phyloP scores from a whole-genome alignment of 208 protist genomes.

The Strigomonas culicis region DNA sequence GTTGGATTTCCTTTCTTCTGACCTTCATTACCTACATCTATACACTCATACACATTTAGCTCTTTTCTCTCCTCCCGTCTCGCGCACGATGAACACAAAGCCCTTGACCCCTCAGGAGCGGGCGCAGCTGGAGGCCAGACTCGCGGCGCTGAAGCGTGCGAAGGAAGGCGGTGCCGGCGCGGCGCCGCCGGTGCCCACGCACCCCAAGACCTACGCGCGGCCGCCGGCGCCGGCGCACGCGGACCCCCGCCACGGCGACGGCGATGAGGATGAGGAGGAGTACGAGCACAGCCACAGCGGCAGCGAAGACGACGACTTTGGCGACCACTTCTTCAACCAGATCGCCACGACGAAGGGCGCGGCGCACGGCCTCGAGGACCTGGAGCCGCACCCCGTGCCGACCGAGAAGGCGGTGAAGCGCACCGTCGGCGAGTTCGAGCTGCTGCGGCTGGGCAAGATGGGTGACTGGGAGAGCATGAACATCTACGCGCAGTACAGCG shows the following conservation, averaged over 20 bases:
- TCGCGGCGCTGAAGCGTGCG: slow-evolving; percentile 36
- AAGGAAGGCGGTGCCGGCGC: slow-evolving; percentile 13
- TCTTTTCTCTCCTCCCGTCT: not conserved
- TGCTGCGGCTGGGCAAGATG: slow-evolving; percentile 81
- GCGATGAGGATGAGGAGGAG: slow-evolving; percentile 25
- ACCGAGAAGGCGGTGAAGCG: slow-evolving; percentile 22
- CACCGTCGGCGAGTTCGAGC: slow-evolving; percentile 68
- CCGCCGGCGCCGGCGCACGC: not conserved
- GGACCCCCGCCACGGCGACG: slow-evolving; percentile 16
- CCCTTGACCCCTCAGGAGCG: slow-evolving; percentile 55
- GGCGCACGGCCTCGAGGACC: slow-evolving; percentile 20
- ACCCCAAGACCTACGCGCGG: not conserved
- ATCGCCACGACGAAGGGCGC: slow-evolving; percentile 12
- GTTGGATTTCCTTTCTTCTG: not conserved
- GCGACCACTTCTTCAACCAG: not conserved
- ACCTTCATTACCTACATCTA: not conserved
- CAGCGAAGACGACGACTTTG: slow-evolving; percentile 9
- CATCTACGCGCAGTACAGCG: slow-evolving; percentile 35
- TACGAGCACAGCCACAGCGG: slow-evolving; percentile 16
- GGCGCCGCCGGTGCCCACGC: not conserved
- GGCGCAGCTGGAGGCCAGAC: slow-evolving; percentile 36
- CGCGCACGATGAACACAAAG: slow-evolving; percentile 15
- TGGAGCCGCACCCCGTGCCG: slow-evolving; percentile 25
- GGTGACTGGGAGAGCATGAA: slow-evolving; percentile 60
- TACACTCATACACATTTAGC: not conserved